These are phyloP conservation scores for Mycena citricolor DNA, from an alignment of 1,284 basidiomycete genomes.

Conservation along the genomic window DNA sequence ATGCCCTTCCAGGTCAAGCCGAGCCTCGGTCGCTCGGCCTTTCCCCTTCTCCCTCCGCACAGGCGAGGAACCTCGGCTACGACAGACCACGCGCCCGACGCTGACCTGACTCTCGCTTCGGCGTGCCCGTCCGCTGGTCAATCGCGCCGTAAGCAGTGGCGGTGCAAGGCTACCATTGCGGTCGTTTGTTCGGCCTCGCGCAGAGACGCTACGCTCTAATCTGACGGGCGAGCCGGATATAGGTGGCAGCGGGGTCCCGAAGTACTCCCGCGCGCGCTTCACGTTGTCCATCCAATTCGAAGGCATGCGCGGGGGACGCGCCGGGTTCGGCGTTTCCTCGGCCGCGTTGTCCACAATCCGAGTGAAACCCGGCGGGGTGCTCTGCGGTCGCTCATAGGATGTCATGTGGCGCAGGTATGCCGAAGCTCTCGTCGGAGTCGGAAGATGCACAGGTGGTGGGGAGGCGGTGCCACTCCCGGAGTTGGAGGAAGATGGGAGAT, in stretches of 20 bases:
- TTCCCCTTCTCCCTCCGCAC: constrained; percentile 21
- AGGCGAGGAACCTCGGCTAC: constrained; percentile 22
- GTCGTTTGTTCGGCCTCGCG: constrained; percentile 19
- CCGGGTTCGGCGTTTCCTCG: constrained; percentile 21
- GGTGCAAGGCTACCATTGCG: constrained; percentile 9
- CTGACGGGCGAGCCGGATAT: constrained; percentile 13
- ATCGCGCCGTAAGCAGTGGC: constrained; percentile 16
- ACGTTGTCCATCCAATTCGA: constrained; percentile 22
- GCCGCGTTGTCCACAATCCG: constrained; percentile 21
- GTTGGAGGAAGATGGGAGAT: constrained; percentile 20
- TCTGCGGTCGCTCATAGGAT: constrained; percentile 22
- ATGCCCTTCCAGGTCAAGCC: constrained; percentile 17
- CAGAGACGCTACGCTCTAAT: constrained; percentile 16
- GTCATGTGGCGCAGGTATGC: constrained; percentile 24
- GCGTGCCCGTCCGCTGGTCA: constrained; percentile 7
- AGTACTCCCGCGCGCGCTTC: constrained; percentile 22
- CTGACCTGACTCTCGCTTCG: constrained; percentile 23
- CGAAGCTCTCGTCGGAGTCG: constrained; percentile 21
- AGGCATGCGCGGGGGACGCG: constrained; percentile 17
- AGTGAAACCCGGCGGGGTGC: constrained; percentile 19
- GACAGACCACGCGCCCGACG: constrained; percentile 22
- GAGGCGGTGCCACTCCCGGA: constrained; percentile 5
- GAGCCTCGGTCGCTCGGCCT: constrained; percentile 16
- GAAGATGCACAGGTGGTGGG: constrained; percentile 14
- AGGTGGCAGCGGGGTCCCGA: constrained; percentile 12